Base-by-base conservation (phyloP, 176 grass and related monocot genomes). In the Microstegium vimineum region DNA sequence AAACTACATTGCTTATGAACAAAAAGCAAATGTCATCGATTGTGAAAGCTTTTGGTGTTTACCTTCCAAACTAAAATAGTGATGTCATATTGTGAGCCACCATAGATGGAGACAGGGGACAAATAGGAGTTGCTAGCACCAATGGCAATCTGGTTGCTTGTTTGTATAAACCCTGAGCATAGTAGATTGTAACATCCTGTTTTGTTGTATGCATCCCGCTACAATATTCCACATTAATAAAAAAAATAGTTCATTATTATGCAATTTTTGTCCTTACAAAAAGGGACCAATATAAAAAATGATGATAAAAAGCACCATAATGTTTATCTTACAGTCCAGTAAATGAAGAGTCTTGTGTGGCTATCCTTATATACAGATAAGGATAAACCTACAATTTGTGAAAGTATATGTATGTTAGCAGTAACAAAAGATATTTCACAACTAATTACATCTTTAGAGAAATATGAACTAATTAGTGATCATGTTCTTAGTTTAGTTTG, bases 161-260 rank as follows among this genome's bases (percentile, higher is more conserved):
- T 93, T 75, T 97, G 90, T 17, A 97, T 81, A 78, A 97, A 97
- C 17, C 91, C 91, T 38, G 91, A 81, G 78, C 91, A 93, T 1
- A 85, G 76, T 64, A 97, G 80, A 74, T 97, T 97, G 86, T 97
- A 97, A 56, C 94, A 93, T 66, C 91, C 91, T 38, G 94, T 97
- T 13, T 82, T 87, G 75, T 86, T 76, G 81, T 97, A 93, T 0
- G 91, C 94, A 93, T 91, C 88, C 42, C 94, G 85, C 91, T 97
- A 66, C 84, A 86, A 70, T 57, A 69, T 85, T 41, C 49, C 70
- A 20, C n/a, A 70, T 62, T 15, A 79, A 82, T 63, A 73, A 5
- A 75, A 75, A 3, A 57, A 81, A 40, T 32, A 84, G 66, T 74
- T 57, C 6, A 59, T 34, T 68, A 46, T 25, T 22, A 20, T 52